Conservation (phyloP, 768 basidiomycete species). For the Nevesoporus exiguus region DNA sequence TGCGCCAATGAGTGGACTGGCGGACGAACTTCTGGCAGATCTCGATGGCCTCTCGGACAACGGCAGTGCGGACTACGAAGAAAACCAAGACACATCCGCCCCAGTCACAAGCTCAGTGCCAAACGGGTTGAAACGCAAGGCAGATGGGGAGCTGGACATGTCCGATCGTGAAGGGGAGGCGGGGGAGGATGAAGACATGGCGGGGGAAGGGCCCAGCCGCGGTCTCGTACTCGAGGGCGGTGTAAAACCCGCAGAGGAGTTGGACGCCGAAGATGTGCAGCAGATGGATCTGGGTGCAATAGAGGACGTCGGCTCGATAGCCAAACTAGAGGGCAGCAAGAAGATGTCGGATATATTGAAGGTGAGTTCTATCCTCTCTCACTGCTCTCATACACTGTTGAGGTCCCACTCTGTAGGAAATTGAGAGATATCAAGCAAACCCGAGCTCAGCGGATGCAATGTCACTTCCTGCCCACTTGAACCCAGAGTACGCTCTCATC, state of each 20-base stretch:
- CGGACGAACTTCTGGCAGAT: slow-evolving; percentile 90
- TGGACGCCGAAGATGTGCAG: slow-evolving; percentile 91
- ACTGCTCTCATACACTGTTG: background rate
- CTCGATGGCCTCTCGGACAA: slow-evolving; percentile 82
- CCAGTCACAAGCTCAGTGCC: slow-evolving; percentile 13
- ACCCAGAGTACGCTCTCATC: slow-evolving; percentile 94
- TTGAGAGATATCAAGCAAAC: slow-evolving; percentile 78
- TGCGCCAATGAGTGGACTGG: slow-evolving; percentile 68
- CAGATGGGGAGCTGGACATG: slow-evolving; percentile 50
- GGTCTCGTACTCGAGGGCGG: slow-evolving; percentile 82
- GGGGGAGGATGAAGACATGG: slow-evolving; percentile 36
- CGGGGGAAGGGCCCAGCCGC: slow-evolving; percentile 41
- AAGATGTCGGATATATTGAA: slow-evolving; percentile 83
- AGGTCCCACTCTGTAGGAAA: slow-evolving; percentile 54
- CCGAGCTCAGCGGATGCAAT: slow-evolving; percentile 80
- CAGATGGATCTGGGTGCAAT: slow-evolving; percentile 86
- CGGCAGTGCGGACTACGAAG: slow-evolving; percentile 48
- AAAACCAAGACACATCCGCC: slow-evolving; percentile 31
- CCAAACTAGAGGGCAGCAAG: slow-evolving; percentile 85
- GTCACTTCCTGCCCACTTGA: slow-evolving; percentile 76
- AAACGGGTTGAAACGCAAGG: slow-evolving; percentile 62
- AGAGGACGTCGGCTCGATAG: slow-evolving; percentile 84
- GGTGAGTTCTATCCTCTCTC: slow-evolving; percentile 38
- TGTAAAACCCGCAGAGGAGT: slow-evolving; percentile 89
- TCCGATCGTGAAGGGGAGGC: slow-evolving; percentile 51